Conservation (phyloP, 371 early-diverging fungal genomes). For the Smittium mucronatum region DNA sequence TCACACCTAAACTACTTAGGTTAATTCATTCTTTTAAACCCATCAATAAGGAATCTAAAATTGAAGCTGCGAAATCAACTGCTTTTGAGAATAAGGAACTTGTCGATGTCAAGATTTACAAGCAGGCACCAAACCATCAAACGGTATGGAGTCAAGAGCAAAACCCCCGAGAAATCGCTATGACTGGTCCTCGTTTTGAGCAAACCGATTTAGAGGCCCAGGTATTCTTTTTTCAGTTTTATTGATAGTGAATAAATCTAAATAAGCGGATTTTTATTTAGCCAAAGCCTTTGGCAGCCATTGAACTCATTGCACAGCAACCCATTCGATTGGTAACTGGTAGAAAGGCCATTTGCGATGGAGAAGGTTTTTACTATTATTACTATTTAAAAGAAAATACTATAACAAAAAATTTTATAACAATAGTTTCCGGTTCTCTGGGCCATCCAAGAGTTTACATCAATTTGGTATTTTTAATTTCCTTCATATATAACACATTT, state of each 20-base stretch:
- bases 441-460: slow-evolving; percentile 16
- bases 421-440: slow-evolving; percentile 5
- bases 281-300: slow-evolving; percentile 84
- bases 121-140: slow-evolving; percentile 42
- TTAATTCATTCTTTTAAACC: background rate
- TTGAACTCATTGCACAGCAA: slow-evolving; percentile 79
- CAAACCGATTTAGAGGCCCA: slow-evolving; percentile 66
- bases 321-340: slow-evolving; percentile 62
- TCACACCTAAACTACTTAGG: background rate
- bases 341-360: slow-evolving; percentile 75
- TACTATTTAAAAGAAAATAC: background rate
- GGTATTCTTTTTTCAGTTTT: slow-evolving; percentile 30
- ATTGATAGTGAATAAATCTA: background rate
- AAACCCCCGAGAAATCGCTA: slow-evolving; percentile 49
- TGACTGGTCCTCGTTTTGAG: slow-evolving; percentile 78
- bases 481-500: background rate
- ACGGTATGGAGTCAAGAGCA: slow-evolving; percentile 67
- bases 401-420: background rate
- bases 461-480: slow-evolving; percentile 11
- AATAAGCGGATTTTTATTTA: background rate
- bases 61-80: background rate
- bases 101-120: background rate
- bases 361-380: slow-evolving; percentile 37
- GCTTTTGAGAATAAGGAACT: background rate
- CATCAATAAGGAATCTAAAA: background rate